These are phyloP conservation scores for Fonsecaea monophora DNA, from an alignment of 2,329 filamentous ascomycete genomes.

Conservation along the genomic window DNA sequence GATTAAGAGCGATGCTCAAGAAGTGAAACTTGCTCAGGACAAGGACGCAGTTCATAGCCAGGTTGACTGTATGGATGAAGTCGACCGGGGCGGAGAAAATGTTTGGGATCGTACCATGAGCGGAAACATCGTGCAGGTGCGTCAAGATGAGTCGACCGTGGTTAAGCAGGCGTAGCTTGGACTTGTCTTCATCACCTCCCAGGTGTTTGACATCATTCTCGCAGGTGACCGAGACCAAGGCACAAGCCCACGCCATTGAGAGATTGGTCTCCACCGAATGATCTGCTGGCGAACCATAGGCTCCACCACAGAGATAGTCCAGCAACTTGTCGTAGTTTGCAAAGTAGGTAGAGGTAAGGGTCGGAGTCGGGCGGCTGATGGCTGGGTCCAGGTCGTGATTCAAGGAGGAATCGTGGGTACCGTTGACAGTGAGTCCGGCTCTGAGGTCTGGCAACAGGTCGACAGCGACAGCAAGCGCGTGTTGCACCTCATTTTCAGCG, in stretches of 20 bases:
- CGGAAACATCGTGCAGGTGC: neutral
- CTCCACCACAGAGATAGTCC: slow-evolving; percentile 18
- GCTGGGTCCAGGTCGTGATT: slow-evolving; percentile 10
- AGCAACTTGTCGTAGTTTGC: slow-evolving; percentile 23
- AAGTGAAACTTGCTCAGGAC: slow-evolving; percentile 18
- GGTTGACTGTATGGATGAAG: slow-evolving; percentile 6
- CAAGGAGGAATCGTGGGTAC: slow-evolving; percentile 19
- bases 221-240: slow-evolving; percentile 25
- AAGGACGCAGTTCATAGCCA: slow-evolving; percentile 20
- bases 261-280: slow-evolving; percentile 28
- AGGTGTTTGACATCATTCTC: slow-evolving; percentile 32
- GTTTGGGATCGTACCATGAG: neutral
- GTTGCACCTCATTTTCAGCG: slow-evolving; percentile 11
- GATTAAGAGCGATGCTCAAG: slow-evolving; percentile 25
- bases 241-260: slow-evolving; percentile 30
- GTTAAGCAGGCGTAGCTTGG: neutral
- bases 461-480: slow-evolving; percentile 27
- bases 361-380: slow-evolving; percentile 6
- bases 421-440: slow-evolving; percentile 19
- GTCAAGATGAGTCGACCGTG: neutral
- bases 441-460: slow-evolving; percentile 21
- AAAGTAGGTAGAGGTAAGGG: slow-evolving; percentile 13
- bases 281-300: neutral
- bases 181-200: neutral
- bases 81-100: neutral